Base-by-base conservation (phyloP, 2,329 filamentous ascomycete species). In the Xylariaceae sp. region DNA sequence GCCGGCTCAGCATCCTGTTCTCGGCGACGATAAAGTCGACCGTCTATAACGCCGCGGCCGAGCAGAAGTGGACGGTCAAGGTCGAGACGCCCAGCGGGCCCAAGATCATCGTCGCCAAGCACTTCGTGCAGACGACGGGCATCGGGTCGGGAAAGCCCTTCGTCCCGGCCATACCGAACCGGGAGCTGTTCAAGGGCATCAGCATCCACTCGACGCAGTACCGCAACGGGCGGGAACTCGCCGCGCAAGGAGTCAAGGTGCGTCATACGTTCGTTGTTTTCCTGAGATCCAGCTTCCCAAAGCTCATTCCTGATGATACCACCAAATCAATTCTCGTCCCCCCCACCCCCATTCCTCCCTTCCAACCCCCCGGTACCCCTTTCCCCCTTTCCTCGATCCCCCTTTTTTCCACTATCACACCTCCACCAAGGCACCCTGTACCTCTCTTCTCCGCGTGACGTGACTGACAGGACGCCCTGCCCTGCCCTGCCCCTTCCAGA, bases 1-100 rank as follows among this genome's bases (percentile, higher is more conserved):
- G 60, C 26, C 38, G 57, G 9, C 44, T 63, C 5, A 57, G 59
- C 22, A 34, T 54, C 7, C 44, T 61, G n/a, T 49, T 41, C 7
- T 51, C 47, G 0, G 48, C 53, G 0, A 43, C 39, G 6, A 45
- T 60, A 4, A 32, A 41, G 2, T 42, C 39, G 2, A 59, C 56
- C 0, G 18, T 25, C 0, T 58, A 53, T 23, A 28, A 58, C 11
- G 11, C 34, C 5, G 6, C 6, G 24, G 24, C 17, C 1, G 16
- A 31, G 3, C 43, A 50, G 18, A n/a, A 17, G 2, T 60, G 58
- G 58, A 42, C n/a, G 0, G 35, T 57, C 2, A 38, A 29, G 11
- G 35, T 59, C 18, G 14, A 44, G 2, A 40, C 39, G 10, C 29
- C 35, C 2, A 25, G 23, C 3, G 35, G 40, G 3, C 14, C 24